phyloP scores from a whole-genome alignment of 2,329 filamentous ascomycete genomes.

The Pseudocercospora fijiensis region DNA sequence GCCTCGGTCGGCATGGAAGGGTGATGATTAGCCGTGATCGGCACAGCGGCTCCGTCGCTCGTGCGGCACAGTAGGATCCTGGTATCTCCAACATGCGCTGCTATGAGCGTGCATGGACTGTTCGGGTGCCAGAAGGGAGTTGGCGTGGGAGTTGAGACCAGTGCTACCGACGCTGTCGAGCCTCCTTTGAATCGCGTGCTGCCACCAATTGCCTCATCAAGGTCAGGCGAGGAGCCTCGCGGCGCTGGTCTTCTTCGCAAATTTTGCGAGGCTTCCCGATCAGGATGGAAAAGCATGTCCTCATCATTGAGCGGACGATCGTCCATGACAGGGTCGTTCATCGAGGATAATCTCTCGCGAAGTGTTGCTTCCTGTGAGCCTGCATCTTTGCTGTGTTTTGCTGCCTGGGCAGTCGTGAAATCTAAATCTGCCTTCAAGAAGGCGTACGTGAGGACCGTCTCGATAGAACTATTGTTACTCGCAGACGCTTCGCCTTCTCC shows the following conservation, averaged over 20 bases:
- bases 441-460: constrained; percentile 82
- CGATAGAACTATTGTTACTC: constrained; percentile 58
- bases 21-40: constrained; percentile 88
- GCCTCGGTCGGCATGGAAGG: constrained; percentile 84
- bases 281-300: constrained; percentile 72
- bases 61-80: constrained; percentile 88
- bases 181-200: constrained; percentile 81
- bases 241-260: constrained; percentile 31
- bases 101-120: constrained; percentile 76
- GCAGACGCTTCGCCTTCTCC: constrained; percentile 14
- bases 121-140: constrained; percentile 94
- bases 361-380: constrained; percentile 15
- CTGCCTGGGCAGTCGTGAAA: constrained; percentile 85
- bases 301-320: constrained; percentile 81
- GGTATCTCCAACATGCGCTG: constrained; percentile 91
- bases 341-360: constrained; percentile 33
- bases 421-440: constrained; percentile 93
- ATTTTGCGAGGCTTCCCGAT: constrained; percentile 44
- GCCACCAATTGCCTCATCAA: constrained; percentile 68
- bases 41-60: constrained; percentile 72
- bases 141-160: constrained; percentile 89
- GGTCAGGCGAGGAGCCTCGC: constrained; percentile 48
- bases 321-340: constrained; percentile 64
- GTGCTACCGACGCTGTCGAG: constrained; percentile 82
- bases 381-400: constrained; percentile 55